A percentile compares a stretch with the other conserved stretches of the same genome.
Evolutionary conservation across 768 basidiomycete species (phyloP).

Genomic region (Chiua virens): DNA sequence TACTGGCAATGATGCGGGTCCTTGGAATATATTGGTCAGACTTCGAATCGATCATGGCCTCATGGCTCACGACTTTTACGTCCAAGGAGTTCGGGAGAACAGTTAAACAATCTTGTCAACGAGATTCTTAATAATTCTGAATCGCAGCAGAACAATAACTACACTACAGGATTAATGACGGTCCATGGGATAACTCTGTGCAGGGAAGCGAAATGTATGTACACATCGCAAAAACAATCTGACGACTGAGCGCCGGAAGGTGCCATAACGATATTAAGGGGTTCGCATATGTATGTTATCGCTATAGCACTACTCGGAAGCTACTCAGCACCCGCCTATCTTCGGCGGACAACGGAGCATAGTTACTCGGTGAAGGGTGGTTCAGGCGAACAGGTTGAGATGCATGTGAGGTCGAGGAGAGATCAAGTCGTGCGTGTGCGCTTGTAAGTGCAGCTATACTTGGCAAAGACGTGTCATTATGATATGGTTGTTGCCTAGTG

Average conservation of each 20-base stretch:
- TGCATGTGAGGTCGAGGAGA: background rate
- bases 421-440: conserved; percentile 3
- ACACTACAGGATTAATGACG: conserved; percentile 1
- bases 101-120: too few relatives aligned
- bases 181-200: background rate
- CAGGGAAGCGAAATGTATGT: conserved; percentile 4
- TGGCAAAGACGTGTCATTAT: conserved; percentile 19
- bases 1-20: too few relatives aligned
- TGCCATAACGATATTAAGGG: conserved; percentile 3
- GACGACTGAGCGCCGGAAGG: background rate
- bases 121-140: background rate
- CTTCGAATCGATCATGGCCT: too few relatives aligned
- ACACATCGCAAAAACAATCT: background rate
- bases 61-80: background rate
- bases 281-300: background rate
- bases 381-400: conserved; percentile 19
- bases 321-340: conserved; percentile 58
- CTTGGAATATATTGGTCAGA: too few relatives aligned
- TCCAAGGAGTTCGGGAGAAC: background rate
- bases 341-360: conserved; percentile 50
- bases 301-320: conserved; percentile 52
- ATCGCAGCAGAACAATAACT: background rate
- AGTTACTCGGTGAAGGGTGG: conserved; percentile 27
- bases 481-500: conserved; percentile 1
- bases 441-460: conserved; percentile 19